Conservation (phyloP, 495 filamentous ascomycete species). For the Saxispiralis lemnorum region DNA sequence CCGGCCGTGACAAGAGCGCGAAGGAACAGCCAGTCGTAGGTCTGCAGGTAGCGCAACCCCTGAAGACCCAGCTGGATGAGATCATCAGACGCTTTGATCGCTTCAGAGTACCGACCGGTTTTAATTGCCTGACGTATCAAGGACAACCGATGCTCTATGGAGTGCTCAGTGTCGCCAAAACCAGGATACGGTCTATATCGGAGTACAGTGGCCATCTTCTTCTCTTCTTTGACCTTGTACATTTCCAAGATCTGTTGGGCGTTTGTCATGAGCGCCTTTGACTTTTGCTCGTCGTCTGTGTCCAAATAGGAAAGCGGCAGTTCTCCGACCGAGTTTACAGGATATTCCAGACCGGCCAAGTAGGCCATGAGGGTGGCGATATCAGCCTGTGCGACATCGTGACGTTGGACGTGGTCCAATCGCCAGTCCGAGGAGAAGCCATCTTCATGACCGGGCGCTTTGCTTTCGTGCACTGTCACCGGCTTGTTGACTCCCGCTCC, state of each 20-base stretch:
- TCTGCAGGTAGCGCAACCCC: slow-evolving; percentile 86
- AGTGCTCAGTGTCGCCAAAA: slow-evolving; percentile 41
- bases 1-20: slow-evolving; percentile 82
- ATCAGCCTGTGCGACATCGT: slow-evolving; percentile 90
- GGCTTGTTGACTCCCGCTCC: slow-evolving; percentile 81
- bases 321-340: slow-evolving; percentile 91
- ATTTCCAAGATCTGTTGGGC: slow-evolving; percentile 83
- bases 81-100: slow-evolving; percentile 56
- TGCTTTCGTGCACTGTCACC: slow-evolving; percentile 31
- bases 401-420: slow-evolving; percentile 57
- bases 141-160: slow-evolving; percentile 48
- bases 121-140: slow-evolving; percentile 52
- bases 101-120: slow-evolving; percentile 45
- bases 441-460: slow-evolving; percentile 68
- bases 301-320: slow-evolving; percentile 69
- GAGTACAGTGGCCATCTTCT: slow-evolving; percentile 58
- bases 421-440: slow-evolving; percentile 85
- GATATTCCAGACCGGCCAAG: slow-evolving; percentile 75
- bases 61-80: slow-evolving; percentile 62
- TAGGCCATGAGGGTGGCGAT: slow-evolving; percentile 95
- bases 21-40: slow-evolving; percentile 95
- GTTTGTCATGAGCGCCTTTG: slow-evolving; percentile 71
- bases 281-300: slow-evolving; percentile 55
- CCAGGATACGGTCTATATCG: slow-evolving; percentile 55
- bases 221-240: slow-evolving; percentile 86